Conservation (phyloP, 2,329 filamentous ascomycete species). For the Diaporthe citriasiana region DNA sequence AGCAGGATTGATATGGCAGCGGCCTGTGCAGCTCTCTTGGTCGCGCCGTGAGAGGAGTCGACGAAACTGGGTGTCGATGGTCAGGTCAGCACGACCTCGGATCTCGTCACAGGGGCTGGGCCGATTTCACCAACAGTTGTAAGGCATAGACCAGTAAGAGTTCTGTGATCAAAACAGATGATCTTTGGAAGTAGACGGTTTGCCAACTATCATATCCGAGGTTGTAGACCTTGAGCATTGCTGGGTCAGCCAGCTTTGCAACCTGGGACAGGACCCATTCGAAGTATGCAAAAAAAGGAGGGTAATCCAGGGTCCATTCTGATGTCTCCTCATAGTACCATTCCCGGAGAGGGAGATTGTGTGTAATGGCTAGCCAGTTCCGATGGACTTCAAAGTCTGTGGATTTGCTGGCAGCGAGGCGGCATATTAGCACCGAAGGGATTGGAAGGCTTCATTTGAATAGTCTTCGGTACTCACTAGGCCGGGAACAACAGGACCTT, state of each 20-base stretch:
- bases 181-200: slow-evolving; percentile 92
- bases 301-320: slow-evolving; percentile 99
- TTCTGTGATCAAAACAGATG: slow-evolving; percentile 90
- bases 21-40: slow-evolving; percentile 85
- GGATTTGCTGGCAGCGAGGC: slow-evolving; percentile 78
- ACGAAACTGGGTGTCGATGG: slow-evolving; percentile 74
- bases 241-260: slow-evolving; percentile 81
- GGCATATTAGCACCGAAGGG: slow-evolving; percentile 41
- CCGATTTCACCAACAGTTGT: slow-evolving; percentile 67
- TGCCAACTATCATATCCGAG: slow-evolving; percentile 92
- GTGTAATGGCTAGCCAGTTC: slow-evolving; percentile 97
- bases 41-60: slow-evolving; percentile 74
- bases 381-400: slow-evolving; percentile 99
- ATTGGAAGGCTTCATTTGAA: neutral
- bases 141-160: slow-evolving; percentile 87
- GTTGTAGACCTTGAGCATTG: slow-evolving; percentile 85
- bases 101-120: neutral
- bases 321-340: slow-evolving; percentile 99
- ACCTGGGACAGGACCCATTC: slow-evolving; percentile 92
- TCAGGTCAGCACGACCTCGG: slow-evolving; percentile 21
- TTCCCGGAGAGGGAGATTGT: slow-evolving; percentile 86
- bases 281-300: slow-evolving; percentile 97
- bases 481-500: slow-evolving; percentile 94
- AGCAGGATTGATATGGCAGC: slow-evolving; percentile 90
- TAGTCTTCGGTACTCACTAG: slow-evolving; percentile 75